These are phyloP conservation scores for Meira miltonrushii DNA, from an alignment of 1,284 basidiomycete species.

Conservation along the genomic window DNA sequence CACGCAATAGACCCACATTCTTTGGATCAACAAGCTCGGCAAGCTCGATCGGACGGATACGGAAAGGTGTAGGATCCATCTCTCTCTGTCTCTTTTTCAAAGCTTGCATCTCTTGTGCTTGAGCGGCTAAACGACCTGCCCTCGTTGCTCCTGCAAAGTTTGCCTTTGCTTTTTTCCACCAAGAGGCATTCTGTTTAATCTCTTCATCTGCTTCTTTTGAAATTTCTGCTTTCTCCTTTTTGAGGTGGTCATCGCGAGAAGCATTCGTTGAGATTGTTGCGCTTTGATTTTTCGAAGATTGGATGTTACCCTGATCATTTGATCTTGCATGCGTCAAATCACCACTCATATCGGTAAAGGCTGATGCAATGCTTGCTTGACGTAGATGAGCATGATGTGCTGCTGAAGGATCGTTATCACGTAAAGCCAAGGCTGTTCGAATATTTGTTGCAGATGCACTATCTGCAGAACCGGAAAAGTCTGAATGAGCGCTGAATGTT, in stretches of 20 bases:
- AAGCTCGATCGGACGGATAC: constrained; percentile 64
- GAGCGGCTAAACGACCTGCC: constrained; percentile 27
- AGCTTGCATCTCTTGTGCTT: constrained; percentile 20
- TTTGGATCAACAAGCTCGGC: constrained; percentile 87
- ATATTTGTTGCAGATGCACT: not conserved
- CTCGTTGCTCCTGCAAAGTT: constrained; percentile 23
- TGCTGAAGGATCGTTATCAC: constrained; percentile 1
- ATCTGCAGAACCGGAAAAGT: not conserved
- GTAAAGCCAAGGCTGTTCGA: not conserved
- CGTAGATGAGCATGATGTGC: not conserved
- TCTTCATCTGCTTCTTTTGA: constrained; percentile 5
- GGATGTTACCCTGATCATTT: not conserved
- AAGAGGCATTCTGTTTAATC: constrained; percentile 11
- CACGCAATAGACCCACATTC: constrained; percentile 62
- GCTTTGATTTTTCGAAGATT: not conserved
- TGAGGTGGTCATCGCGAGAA: constrained; percentile 6
- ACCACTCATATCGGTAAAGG: constrained; percentile 8
- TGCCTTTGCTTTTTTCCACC: constrained; percentile 23
- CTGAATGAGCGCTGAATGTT: constrained; percentile 7
- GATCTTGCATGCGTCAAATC: not conserved
- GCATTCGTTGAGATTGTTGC: constrained; percentile 6
- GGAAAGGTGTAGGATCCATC: constrained; percentile 44
- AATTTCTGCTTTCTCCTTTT: constrained; percentile 11
- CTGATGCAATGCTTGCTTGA: not conserved
- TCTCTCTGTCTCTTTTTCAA: constrained; percentile 26